These are phyloP conservation scores for Leccinum broughii DNA, from an alignment of 768 basidiomycete genomes.

Conservation along the genomic window DNA sequence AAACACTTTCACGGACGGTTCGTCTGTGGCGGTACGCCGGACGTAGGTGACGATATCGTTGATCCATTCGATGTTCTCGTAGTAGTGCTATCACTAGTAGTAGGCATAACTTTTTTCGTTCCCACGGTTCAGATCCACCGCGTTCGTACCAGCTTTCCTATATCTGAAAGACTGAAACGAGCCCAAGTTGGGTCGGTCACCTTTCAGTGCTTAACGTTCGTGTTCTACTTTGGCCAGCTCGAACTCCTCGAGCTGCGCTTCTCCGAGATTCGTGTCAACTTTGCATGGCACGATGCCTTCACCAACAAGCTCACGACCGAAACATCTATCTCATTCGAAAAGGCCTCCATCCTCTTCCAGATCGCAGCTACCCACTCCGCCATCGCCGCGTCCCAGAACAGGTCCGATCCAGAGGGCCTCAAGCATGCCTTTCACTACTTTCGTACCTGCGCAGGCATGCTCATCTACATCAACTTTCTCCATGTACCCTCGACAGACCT, in stretches of 20 bases:
- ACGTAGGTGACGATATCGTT: too few relatives aligned
- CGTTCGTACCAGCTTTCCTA: too few relatives aligned
- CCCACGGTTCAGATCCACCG: too few relatives aligned
- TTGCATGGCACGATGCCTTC: slow-evolving; percentile 97
- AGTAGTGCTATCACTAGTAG: too few relatives aligned
- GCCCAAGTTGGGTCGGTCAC: too few relatives aligned
- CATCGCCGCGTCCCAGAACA: slow-evolving; percentile 81
- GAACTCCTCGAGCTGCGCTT: slow-evolving; percentile 96
- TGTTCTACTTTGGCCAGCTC: slow-evolving; percentile 92
- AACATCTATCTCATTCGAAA: slow-evolving; percentile 96
- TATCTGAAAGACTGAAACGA: too few relatives aligned
- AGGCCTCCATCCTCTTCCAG: slow-evolving; percentile 96
- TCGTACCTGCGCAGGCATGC: slow-evolving; percentile 89
- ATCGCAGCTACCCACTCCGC: slow-evolving; percentile 93
- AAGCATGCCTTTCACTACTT: slow-evolving; percentile 95
- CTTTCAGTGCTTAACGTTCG: too few relatives aligned
- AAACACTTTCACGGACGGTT: too few relatives aligned
- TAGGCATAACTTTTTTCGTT: too few relatives aligned
- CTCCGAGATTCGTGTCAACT: slow-evolving; percentile 93
- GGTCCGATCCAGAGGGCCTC: slow-evolving; percentile 86
- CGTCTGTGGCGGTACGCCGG: too few relatives aligned
- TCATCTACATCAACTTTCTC: slow-evolving; percentile 97
- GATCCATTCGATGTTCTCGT: too few relatives aligned
- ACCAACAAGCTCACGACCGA: slow-evolving; percentile 92
- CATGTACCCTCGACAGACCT: slow-evolving; percentile 97